These are phyloP conservation scores for Botrytis deweyae DNA, from an alignment of 2,329 filamentous ascomycete genomes.

Conservation along the genomic window DNA sequence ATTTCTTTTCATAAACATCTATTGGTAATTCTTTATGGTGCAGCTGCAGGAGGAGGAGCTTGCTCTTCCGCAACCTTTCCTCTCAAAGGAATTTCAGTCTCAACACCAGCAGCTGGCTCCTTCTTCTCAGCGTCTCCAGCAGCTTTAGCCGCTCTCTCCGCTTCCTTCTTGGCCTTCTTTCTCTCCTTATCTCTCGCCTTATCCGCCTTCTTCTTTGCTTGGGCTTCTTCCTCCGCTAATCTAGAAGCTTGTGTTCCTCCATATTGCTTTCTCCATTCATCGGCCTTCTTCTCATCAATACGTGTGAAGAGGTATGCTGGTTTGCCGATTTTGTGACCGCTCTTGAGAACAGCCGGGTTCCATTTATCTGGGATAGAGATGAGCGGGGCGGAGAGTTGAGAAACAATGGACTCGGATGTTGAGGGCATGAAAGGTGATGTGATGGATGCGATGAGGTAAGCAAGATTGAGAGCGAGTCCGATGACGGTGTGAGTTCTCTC, in stretches of 20 bases:
- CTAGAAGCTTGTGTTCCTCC: conserved; percentile 66
- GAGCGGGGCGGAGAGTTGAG: conserved; percentile 65
- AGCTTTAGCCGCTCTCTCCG: conserved; percentile 39
- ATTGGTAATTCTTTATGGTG: conserved; percentile 27
- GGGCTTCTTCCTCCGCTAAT: conserved; percentile 67
- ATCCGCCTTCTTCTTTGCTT: conserved; percentile 38
- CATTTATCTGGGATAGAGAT: conserved; percentile 67
- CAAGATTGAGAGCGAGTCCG: conserved; percentile 78
- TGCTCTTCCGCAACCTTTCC: conserved; percentile 38
- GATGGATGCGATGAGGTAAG: conserved; percentile 76
- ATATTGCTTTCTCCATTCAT: conserved; percentile 78
- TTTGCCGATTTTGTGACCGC: conserved; percentile 79
- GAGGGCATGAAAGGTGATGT: conserved; percentile 82
- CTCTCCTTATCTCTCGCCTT: conserved; percentile 47
- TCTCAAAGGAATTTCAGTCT: conserved; percentile 33
- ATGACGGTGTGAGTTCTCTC: conserved; percentile 49
- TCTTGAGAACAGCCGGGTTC: conserved; percentile 58
- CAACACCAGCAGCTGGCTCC: conserved; percentile 30
- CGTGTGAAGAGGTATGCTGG: conserved; percentile 77
- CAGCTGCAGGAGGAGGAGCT: conserved; percentile 38
- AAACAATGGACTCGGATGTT: conserved; percentile 72
- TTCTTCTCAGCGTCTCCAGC: conserved; percentile 36
- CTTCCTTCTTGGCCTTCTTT: conserved; percentile 46
- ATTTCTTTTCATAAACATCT: conserved; percentile 2
- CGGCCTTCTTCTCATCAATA: conserved; percentile 78